Evolutionary conservation across 176 grass and related monocot species (phyloP), one percentile per base, ranked within the genome.

Genomic region (Avena insularis): DNA sequence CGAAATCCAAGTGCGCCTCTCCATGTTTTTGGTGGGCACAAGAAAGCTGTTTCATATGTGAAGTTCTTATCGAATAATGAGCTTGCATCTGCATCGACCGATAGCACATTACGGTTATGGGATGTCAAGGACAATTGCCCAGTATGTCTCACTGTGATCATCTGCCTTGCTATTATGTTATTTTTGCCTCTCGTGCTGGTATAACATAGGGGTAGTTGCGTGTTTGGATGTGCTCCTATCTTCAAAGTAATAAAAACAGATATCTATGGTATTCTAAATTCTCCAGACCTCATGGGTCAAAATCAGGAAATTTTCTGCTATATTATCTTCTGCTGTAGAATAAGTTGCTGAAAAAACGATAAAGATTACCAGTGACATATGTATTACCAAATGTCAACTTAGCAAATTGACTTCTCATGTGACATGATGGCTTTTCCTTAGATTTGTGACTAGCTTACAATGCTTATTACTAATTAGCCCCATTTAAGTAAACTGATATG

Each of bases 41-140:
- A 90, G 84, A 99, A 99, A 84, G 91, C 97, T 86, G 97, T 99
- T 81, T 99, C 97, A 0, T 99, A 99, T 92, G 97, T 99, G 48
- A 99, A 99, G 70, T 99, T 99, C 88, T 78, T 99, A 78, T 96
- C 97, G 17, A 94, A 76, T 11, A 97, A 92, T 82, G 97, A 97
- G 85, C 91, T 99, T 88, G 94, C 97, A 46, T 96, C 94, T 91
- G 97, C 97, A 5, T 99, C 97, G 64, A 99, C 97, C 1, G 97
- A 99, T 88, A 94, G 97, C 87, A 96, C 97, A 38, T 90, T 99
- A 74, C 89, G 97, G 35, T 89, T 99, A 31, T 99, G 97, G 97
- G 97, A 99, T 87, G 97, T 99, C 71, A 99, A 92, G 79, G 97
- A 99, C 59, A 86, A 96, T 85, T 94, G 87, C 81, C 91, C 80